Evolutionary conservation across 805 yeast species (phyloP).

Genomic region (Metschnikowia continentalis): DNA sequence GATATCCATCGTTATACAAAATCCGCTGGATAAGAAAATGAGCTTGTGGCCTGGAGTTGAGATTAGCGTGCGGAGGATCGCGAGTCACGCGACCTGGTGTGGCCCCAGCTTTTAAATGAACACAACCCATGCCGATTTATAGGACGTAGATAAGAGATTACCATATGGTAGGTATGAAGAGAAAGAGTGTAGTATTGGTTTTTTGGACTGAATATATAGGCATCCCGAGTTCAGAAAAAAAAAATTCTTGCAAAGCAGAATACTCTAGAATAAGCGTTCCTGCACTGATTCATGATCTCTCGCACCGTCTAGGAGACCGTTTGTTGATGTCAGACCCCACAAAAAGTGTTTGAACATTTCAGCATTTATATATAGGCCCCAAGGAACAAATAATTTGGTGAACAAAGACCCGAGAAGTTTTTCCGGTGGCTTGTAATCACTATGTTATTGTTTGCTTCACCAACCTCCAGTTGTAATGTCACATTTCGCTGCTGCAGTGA

Average conservation of each 20-base stretch:
- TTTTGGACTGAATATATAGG: neutral
- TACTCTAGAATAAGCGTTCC: neutral
- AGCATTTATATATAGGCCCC: neutral
- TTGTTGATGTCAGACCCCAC: neutral
- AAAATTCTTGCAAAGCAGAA: neutral
- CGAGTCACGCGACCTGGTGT: conserved; percentile 4
- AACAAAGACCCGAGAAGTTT: neutral
- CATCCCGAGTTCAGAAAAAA: no score
- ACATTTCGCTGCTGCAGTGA: neutral
- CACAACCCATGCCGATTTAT: neutral
- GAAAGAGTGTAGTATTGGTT: neutral
- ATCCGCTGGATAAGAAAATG: neutral
- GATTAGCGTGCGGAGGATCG: neutral
- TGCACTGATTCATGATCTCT: neutral
- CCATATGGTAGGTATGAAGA: neutral
- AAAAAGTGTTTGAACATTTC: neutral
- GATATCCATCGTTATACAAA: conserved; percentile 11
- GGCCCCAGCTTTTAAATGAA: neutral
- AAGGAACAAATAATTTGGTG: neutral
- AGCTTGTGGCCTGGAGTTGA: neutral
- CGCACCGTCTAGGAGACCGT: neutral
- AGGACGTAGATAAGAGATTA: no score
- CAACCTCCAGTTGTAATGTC: neutral
- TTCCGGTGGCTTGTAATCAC: neutral
- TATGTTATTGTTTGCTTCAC: neutral